Conservation (phyloP, 2,329 filamentous ascomycete species). For the Monilinia vaccinii-corymbosi region DNA sequence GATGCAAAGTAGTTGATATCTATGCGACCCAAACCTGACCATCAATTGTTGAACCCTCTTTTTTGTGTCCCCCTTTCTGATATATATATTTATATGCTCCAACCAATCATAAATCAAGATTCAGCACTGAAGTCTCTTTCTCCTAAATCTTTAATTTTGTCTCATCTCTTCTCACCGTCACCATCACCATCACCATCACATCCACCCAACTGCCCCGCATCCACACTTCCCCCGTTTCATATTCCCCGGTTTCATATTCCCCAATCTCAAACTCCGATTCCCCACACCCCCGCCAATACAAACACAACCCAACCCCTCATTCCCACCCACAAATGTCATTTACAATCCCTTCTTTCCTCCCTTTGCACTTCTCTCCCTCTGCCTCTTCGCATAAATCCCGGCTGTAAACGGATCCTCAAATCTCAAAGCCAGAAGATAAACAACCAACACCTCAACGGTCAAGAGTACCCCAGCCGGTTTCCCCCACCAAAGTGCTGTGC, state of each 20-base stretch:
- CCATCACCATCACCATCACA: not conserved
- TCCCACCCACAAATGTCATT: not conserved
- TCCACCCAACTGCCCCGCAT: not conserved
- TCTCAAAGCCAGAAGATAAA: constrained; percentile 71
- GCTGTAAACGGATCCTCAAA: constrained; percentile 95
- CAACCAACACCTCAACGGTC: constrained; percentile 62
- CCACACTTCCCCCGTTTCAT: not conserved
- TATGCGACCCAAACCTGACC: constrained; percentile 15
- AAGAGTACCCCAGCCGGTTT: constrained; percentile 79
- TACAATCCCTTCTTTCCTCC: constrained; percentile 24
- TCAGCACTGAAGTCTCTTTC: not conserved
- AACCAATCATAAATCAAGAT: not conserved
- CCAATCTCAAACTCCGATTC: not conserved
- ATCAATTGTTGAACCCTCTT: constrained; percentile 23
- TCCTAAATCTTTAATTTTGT: not conserved
- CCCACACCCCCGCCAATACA: not conserved
- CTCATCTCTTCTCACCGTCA: not conserved
- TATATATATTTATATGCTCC: not conserved
- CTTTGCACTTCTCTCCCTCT: constrained; percentile 40
- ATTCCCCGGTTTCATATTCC: not conserved
- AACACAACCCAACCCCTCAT: not conserved
- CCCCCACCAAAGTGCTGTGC: constrained; percentile 72
- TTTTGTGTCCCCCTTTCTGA: constrained; percentile 9
- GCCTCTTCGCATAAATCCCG: constrained; percentile 84
- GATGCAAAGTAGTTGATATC: constrained; percentile 27